Percentiles rank a stretch among this genome's conserved stretches.
phyloP scores from a whole-genome alignment of 331 rosid species.

The Quercus phellos region DNA sequence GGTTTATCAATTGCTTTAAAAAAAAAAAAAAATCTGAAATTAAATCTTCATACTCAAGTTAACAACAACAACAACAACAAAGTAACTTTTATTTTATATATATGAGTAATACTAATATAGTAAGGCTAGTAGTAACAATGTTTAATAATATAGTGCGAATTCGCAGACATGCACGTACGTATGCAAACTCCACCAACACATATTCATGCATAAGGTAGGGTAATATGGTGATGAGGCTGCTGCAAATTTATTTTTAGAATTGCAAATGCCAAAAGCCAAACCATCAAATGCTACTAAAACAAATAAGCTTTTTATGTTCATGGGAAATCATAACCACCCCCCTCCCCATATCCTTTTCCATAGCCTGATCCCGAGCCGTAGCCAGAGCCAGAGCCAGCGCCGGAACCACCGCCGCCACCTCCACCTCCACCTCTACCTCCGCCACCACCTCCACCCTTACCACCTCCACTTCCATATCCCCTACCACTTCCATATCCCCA shows the following conservation, averaged over 20 bases:
- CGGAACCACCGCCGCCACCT: constrained; percentile 1
- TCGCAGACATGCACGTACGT: not conserved
- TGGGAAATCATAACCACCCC: constrained; percentile 18
- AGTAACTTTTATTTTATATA: too few species aligned
- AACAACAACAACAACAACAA: not conserved
- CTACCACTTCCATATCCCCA: constrained; percentile 21
- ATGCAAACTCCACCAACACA: constrained; percentile 5
- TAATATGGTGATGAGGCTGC: not conserved
- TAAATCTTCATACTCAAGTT: not conserved
- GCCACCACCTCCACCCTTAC: not conserved
- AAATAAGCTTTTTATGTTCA: not conserved
- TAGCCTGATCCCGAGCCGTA: constrained; percentile 22
- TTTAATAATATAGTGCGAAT: not conserved
- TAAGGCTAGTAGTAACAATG: too few species aligned
- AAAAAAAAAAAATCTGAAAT: not conserved
- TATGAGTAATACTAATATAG: too few species aligned
- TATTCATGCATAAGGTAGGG: constrained; percentile 20
- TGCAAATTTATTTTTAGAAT: constrained; percentile 29
- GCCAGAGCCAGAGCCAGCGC: not conserved
- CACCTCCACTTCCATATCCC: constrained; percentile 16
- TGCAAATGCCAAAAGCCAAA: not conserved
- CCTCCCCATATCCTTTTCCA: constrained; percentile 35
- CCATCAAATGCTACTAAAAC: not conserved
- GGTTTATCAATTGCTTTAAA: not conserved
- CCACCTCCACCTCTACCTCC: not conserved